phyloP scores from a whole-genome alignment of 2,329 filamentous ascomycete species.

The Aspergillus novoparasiticus region DNA sequence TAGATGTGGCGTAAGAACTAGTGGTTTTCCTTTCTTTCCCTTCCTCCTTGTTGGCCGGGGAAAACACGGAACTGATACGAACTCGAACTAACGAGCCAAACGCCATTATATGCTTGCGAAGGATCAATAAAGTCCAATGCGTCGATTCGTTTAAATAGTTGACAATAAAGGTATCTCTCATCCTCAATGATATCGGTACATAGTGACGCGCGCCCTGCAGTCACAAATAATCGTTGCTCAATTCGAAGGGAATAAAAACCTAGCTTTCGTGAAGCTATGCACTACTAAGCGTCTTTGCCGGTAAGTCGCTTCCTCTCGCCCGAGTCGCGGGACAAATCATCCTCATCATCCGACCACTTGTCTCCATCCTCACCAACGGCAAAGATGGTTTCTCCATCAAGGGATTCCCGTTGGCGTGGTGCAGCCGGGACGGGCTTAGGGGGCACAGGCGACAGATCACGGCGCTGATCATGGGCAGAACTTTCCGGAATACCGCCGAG shows the following conservation, averaged over 20 bases:
- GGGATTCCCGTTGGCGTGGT: slow-evolving; percentile 59
- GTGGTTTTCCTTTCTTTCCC: background rate
- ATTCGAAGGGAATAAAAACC: background rate
- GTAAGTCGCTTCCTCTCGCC: slow-evolving; percentile 56
- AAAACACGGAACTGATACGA: background rate
- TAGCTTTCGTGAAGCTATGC: background rate
- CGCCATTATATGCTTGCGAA: slow-evolving; percentile 27
- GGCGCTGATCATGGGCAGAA: slow-evolving; percentile 32
- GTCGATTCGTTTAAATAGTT: slow-evolving; percentile 9
- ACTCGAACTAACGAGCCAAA: slow-evolving; percentile 14
- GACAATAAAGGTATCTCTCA: slow-evolving; percentile 7
- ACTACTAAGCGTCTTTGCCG: slow-evolving; percentile 36
- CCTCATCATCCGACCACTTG: slow-evolving; percentile 73
- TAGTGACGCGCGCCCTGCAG: background rate
- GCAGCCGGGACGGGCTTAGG: slow-evolving; percentile 56
- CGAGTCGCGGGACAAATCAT: slow-evolving; percentile 56
- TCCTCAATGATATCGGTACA: slow-evolving; percentile 15
- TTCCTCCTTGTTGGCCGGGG: background rate
- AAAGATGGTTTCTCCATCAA: slow-evolving; percentile 94
- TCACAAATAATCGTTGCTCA: slow-evolving; percentile 2
- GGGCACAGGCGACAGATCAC: slow-evolving; percentile 42
- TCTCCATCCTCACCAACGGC: slow-evolving; percentile 86
- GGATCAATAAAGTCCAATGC: slow-evolving; percentile 16
- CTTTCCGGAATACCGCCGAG: slow-evolving; percentile 41
- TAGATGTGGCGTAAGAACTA: background rate